These are phyloP conservation scores for Pleoardoris graminearum DNA, from an alignment of 2,329 filamentous ascomycete genomes.

Conservation along the genomic window DNA sequence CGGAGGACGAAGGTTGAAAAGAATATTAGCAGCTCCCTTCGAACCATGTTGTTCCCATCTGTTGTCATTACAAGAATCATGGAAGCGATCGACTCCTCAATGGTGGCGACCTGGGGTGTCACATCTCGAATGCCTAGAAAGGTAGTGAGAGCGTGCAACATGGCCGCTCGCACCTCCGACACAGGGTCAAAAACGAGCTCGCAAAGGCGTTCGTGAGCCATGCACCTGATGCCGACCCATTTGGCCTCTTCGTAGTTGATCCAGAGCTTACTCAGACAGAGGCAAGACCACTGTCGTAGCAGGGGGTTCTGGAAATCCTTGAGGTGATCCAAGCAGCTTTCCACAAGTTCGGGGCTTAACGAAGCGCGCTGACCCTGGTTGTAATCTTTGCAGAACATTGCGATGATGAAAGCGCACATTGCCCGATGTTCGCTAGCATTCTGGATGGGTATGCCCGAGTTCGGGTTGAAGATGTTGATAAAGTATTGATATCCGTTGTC, in stretches of 20 bases:
- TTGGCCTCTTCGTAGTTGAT: slow-evolving; percentile 88
- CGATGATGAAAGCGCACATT: slow-evolving; percentile 97
- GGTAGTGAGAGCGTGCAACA: slow-evolving; percentile 89
- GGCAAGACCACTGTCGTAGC: slow-evolving; percentile 90
- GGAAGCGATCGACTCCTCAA: slow-evolving; percentile 88
- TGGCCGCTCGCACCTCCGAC: slow-evolving; percentile 89
- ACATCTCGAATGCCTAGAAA: slow-evolving; percentile 93
- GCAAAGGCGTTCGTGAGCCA: slow-evolving; percentile 79
- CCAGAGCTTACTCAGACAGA: slow-evolving; percentile 96
- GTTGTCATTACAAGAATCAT: slow-evolving; percentile 88
- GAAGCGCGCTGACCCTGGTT: slow-evolving; percentile 90
- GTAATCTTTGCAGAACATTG: slow-evolving; percentile 96
- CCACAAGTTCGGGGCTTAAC: slow-evolving; percentile 86
- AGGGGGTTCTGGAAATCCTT: slow-evolving; percentile 85
- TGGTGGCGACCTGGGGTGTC: slow-evolving; percentile 85
- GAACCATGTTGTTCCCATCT: slow-evolving; percentile 91
- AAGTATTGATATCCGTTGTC: slow-evolving; percentile 98
- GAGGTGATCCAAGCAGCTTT: slow-evolving; percentile 81
- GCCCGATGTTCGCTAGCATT: slow-evolving; percentile 94
- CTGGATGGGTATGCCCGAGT: slow-evolving; percentile 77
- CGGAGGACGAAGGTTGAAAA: slow-evolving; percentile 88
- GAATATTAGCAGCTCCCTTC: slow-evolving; percentile 91
- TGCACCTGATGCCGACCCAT: slow-evolving; percentile 90
- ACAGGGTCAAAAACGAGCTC: slow-evolving; percentile 81
- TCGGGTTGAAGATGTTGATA: slow-evolving; percentile 84